Evolutionary conservation across 2,329 filamentous ascomycete genomes (phyloP), one percentile per base, ranked within the genome.

Genomic region (Calonectria multiphialidica): DNA sequence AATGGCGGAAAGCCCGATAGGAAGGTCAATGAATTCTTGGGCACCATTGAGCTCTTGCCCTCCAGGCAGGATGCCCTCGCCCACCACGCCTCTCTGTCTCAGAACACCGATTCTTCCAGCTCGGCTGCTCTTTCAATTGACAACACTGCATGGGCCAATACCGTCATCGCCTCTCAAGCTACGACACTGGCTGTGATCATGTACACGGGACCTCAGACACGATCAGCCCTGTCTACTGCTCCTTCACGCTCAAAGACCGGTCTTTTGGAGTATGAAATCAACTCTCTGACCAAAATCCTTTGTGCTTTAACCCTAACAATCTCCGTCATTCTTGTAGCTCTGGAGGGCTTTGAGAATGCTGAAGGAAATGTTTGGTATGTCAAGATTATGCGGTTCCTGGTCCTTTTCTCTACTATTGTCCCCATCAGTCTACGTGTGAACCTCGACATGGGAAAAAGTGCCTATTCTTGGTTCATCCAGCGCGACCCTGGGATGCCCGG

Each of bases 111-210:
- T 23, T 75, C 75, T 21, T 76, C 84, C 18, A 90, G 90, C 70
- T 94, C 93, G 6, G 90, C 93, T 2, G 92, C 96, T 1, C 87
- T 99, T 44, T 95, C 91, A 1, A 98, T 99, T 74, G 97, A 99
- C 84, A 98, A 99, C 81, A 98, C 97, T 9, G 97, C 97, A 12
- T 99, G 97, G 97, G 96, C 96, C 21, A 99, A 98, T 81, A 99
- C 97, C 0, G 94, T 99, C 28, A 93, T 99, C 72, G 97, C 97
- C 1, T 98, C 96, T 1, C 97, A 96, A 81, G 96, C 94, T 1
- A 94, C 91, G 5, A 97, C 97, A 0, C 88, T 98, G 71, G 96
- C 96, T 2, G 95, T 96, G 1, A 94, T 99, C 63, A 89, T 99
- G 73, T 99, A 99, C 82, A 98, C 97, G 5, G 97, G 97, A 0